phyloP scores from a whole-genome alignment of 306 rosid species.

The Myrica gale region DNA sequence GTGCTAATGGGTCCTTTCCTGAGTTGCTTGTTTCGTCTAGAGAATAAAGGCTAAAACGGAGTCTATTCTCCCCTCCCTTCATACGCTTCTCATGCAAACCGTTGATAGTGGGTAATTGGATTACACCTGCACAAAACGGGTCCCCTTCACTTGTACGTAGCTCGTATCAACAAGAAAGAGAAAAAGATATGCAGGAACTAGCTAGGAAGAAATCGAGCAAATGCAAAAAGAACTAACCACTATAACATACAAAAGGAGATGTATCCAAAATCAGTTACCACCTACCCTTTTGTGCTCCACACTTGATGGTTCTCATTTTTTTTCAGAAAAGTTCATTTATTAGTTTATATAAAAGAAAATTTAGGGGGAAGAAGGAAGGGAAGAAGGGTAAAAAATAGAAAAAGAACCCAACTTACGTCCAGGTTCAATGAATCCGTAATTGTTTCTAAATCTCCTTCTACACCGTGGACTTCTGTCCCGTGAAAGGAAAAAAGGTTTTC shows the following conservation, averaged over 20 bases:
- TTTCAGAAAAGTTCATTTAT: constrained; percentile 6
- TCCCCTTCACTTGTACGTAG: constrained; percentile 20
- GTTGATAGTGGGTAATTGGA: constrained; percentile 59
- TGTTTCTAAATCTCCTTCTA: not conserved
- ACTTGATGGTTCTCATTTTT: constrained; percentile 41
- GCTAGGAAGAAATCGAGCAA: not conserved
- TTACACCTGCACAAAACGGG: constrained; percentile 27
- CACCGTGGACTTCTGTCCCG: too few species aligned
- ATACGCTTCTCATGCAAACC: constrained; percentile 48
- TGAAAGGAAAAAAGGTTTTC: not conserved
- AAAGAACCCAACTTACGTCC: constrained; percentile 7
- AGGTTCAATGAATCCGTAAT: constrained; percentile 5
- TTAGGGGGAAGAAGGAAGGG: not conserved
- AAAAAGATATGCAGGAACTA: not conserved
- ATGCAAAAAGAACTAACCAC: not conserved
- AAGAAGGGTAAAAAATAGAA: not conserved
- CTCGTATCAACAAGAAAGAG: constrained; percentile 2
- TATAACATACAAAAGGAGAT: constrained; percentile 2
- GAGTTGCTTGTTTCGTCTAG: constrained; percentile 13
- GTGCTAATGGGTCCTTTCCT: constrained; percentile 17
- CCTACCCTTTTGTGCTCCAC: constrained; percentile 42
- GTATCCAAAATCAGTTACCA: constrained; percentile 29
- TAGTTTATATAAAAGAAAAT: not conserved
- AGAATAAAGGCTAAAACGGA: constrained; percentile 39
- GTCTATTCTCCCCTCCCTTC: constrained; percentile 34